Conservation (phyloP, 352 stramenopile genomes). For the Peronospora tabacina region DNA sequence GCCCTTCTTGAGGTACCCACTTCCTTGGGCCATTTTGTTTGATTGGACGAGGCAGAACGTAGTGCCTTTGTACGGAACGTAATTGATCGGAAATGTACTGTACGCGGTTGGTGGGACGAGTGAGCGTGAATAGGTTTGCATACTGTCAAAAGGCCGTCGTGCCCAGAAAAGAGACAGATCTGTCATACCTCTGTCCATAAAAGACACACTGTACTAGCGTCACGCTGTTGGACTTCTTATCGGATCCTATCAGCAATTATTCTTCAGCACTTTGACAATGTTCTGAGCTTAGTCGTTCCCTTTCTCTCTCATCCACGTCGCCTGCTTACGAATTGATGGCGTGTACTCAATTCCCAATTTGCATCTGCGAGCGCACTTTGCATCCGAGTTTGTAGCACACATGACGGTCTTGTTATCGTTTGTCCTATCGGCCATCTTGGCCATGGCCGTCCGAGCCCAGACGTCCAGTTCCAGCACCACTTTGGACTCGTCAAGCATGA, state of each 20-base stretch:
- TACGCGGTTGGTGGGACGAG: no score
- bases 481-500: no score
- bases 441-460: conserved; percentile 11
- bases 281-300: neutral
- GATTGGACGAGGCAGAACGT: neutral
- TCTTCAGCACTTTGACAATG: neutral
- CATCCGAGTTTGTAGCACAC: conserved; percentile 27
- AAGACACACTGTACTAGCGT: no score
- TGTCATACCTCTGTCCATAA: no score
- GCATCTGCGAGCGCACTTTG: conserved; percentile 22
- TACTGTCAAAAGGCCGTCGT: no score
- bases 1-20: conserved; percentile 70
- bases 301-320: neutral
- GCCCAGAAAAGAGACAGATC: no score
- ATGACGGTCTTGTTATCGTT: conserved; percentile 33
- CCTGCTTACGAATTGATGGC: no score
- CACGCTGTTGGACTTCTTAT: neutral
- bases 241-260: neutral
- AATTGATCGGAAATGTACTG: no score
- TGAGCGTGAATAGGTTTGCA: no score
- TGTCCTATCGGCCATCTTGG: conserved; percentile 21
- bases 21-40: conserved; percentile 68
- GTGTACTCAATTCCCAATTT: conserved; percentile 33
- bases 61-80: neutral
- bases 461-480: conserved; percentile 20